These are phyloP conservation scores for Cubamyces lactineus DNA, from an alignment of 768 basidiomycete species.

Conservation along the genomic window DNA sequence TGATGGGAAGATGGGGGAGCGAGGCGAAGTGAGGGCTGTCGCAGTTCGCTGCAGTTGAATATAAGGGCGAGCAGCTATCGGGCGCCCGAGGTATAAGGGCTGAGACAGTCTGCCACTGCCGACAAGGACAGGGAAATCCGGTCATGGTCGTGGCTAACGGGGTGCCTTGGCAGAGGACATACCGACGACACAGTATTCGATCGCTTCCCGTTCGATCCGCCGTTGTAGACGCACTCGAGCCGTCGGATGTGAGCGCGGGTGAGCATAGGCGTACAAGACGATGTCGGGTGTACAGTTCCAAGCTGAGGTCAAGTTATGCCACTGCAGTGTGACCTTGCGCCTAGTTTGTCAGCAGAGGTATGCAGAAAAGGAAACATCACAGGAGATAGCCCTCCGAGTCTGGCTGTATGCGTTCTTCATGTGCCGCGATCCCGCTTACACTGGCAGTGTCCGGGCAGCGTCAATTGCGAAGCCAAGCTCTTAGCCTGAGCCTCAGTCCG, in stretches of 20 bases:
- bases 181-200: conserved; percentile 4
- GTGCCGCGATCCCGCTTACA: conserved; percentile 3
- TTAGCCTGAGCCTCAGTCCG: background rate
- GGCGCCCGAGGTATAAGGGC: conserved; percentile 10
- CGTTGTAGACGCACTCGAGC: background rate
- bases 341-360: conserved; percentile 9
- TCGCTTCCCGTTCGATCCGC: background rate
- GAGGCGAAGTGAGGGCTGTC: background rate
- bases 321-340: background rate
- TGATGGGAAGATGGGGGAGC: background rate
- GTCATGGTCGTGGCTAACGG: conserved; percentile 8
- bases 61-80: conserved; percentile 12
- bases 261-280: background rate
- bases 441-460: background rate
- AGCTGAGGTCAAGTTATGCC: background rate
- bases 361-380: conserved; percentile 3
- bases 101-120: conserved; percentile 3
- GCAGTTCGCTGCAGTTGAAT: background rate
- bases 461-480: background rate
- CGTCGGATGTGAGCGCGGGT: background rate
- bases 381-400: background rate
- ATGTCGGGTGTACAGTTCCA: background rate
- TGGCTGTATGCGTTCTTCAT: background rate
- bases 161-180: conserved; percentile 7
- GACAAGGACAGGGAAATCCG: conserved; percentile 7